Conservation (phyloP, 768 basidiomycete genomes). For the Guyanaporus albipodus region DNA sequence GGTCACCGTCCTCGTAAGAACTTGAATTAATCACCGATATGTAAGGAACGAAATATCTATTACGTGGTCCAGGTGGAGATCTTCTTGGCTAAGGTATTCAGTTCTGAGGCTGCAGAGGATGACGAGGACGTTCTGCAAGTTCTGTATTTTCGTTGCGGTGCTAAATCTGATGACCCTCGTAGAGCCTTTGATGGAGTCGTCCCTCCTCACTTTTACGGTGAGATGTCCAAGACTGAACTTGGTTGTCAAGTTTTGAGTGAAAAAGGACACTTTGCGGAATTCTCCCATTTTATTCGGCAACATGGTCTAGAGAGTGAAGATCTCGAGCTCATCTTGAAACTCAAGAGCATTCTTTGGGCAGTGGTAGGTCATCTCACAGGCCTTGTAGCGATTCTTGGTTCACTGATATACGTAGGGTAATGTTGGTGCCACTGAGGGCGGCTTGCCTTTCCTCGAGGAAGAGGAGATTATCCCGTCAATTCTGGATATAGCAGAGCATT, state of each 20-base stretch:
- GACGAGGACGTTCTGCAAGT: slow-evolving; percentile 63
- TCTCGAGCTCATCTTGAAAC: slow-evolving; percentile 74
- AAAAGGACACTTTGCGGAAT: slow-evolving; percentile 87
- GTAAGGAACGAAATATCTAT: slow-evolving; percentile 85
- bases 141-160: not conserved
- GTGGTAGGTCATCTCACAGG: slow-evolving; percentile 64
- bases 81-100: slow-evolving; percentile 79
- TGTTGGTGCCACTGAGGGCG: slow-evolving; percentile 85
- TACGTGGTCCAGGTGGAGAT: slow-evolving; percentile 95
- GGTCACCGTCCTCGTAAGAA: slow-evolving; percentile 21
- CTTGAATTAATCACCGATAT: slow-evolving; percentile 6
- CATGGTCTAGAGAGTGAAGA: slow-evolving; percentile 86
- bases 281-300: slow-evolving; percentile 83
- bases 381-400: not conserved
- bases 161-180: slow-evolving; percentile 2
- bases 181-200: slow-evolving; percentile 84
- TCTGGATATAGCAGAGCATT: slow-evolving; percentile 87
- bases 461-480: slow-evolving; percentile 91
- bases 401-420: slow-evolving; percentile 62
- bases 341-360: slow-evolving; percentile 97
- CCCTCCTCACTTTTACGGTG: slow-evolving; percentile 95
- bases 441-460: slow-evolving; percentile 92
- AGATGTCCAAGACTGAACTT: slow-evolving; percentile 94
- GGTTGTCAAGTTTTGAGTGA: slow-evolving; percentile 90
- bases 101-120: slow-evolving; percentile 47